These are phyloP conservation scores for Vitis hybrid DNA, from an alignment of 177 flowering plant genomes.

Conservation along the genomic window DNA sequence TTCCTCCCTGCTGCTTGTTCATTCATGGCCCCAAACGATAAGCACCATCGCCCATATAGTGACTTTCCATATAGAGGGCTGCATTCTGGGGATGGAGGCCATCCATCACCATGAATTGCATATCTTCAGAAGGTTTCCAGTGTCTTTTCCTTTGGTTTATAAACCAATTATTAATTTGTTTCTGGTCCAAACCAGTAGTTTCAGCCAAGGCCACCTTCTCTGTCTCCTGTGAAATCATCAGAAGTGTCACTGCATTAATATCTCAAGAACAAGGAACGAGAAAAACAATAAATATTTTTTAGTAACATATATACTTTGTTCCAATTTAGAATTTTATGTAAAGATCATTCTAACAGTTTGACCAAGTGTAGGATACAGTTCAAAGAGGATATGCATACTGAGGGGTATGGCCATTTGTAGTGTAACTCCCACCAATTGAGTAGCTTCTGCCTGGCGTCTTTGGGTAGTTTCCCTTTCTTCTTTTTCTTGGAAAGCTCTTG, in stretches of 20 bases:
- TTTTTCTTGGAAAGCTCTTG: slow-evolving; percentile 96
- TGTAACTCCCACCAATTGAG: slow-evolving; percentile 94
- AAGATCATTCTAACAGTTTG: neutral
- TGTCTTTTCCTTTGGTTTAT: slow-evolving; percentile 95
- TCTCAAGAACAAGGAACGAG: too few species aligned
- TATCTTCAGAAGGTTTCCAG: slow-evolving; percentile 97
- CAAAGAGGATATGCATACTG: slow-evolving; percentile 39
- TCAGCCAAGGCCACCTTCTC: slow-evolving; percentile 97
- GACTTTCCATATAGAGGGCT: slow-evolving; percentile 86
- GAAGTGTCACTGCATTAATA: neutral
- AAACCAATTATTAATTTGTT: slow-evolving; percentile 95
- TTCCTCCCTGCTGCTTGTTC: too few species aligned
- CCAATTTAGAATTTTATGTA: neutral
- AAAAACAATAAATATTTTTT: too few species aligned
- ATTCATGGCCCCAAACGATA: slow-evolving; percentile 70
- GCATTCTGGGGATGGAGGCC: slow-evolving; percentile 79
- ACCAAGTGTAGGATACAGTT: neutral
- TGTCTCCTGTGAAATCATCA: slow-evolving; percentile 53
- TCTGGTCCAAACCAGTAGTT: slow-evolving; percentile 93
- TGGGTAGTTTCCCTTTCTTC: slow-evolving; percentile 97
- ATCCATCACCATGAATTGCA: slow-evolving; percentile 97
- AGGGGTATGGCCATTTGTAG: slow-evolving; percentile 98
- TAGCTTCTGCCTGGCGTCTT: slow-evolving; percentile 90
- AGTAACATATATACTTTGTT: too few species aligned
- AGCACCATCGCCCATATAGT: slow-evolving; percentile 76